A percentile compares a stretch with the other conserved stretches of the same genome.
These are phyloP conservation scores for Solanum tarijense DNA, from an alignment of 257 asterid genomes.

Conservation along the genomic window DNA sequence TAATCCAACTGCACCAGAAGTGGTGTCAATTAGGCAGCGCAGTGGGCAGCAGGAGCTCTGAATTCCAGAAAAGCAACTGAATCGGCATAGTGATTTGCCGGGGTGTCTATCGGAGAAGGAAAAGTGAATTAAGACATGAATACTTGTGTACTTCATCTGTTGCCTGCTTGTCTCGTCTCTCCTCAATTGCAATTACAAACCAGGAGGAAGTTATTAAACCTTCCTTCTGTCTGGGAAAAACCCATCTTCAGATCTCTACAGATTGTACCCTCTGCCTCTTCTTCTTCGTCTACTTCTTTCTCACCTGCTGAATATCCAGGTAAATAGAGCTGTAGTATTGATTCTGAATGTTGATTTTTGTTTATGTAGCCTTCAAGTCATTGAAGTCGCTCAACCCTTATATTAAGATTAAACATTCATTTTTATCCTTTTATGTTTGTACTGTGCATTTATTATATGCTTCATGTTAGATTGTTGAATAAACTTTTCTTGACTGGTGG, in stretches of 20 bases:
- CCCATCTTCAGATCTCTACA: not conserved
- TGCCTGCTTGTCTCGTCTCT: not conserved
- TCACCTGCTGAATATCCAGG: slow-evolving; percentile 42
- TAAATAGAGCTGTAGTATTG: not conserved
- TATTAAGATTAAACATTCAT: not conserved
- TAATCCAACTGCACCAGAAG: not conserved
- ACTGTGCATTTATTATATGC: not conserved
- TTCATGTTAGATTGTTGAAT: not conserved
- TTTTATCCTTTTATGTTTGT: not conserved
- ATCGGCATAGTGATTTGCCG: not conserved
- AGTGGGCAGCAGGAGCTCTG: not conserved
- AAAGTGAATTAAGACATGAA: slow-evolving; percentile 8
- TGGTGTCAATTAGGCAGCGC: not conserved
- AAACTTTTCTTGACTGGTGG: not conserved
- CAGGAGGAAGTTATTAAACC: not conserved
- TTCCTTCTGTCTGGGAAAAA: not conserved
- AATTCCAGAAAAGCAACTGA: not conserved
- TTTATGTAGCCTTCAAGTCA: not conserved
- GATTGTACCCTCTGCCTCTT: slow-evolving; percentile 37
- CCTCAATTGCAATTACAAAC: slow-evolving; percentile 10
- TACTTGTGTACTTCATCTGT: slow-evolving; percentile 6
- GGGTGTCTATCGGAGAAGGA: not conserved
- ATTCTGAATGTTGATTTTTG: not conserved
- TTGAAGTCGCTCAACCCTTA: not conserved
- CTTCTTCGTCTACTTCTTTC: slow-evolving; percentile 30